Conservation (phyloP, 2,329 filamentous ascomycete species). For the Aspergillus sp. region DNA sequence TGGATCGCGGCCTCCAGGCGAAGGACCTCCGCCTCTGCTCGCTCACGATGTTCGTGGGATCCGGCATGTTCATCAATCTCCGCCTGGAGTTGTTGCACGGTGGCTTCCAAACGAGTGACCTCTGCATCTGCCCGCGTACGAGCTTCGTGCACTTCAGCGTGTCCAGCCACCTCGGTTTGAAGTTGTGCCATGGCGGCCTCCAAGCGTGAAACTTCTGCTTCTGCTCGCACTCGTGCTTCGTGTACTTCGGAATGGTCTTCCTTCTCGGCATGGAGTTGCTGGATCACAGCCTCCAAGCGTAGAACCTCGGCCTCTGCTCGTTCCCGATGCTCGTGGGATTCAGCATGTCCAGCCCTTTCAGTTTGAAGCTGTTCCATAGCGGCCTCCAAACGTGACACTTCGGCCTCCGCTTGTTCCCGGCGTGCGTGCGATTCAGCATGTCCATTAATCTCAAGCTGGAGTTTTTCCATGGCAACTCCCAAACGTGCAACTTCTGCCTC, state of each 20-base stretch:
- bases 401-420: constrained; percentile 14
- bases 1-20: constrained; percentile 51
- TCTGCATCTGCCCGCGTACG: constrained; percentile 20
- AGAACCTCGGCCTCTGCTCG: constrained; percentile 15
- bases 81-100: not conserved
- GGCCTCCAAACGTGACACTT: constrained; percentile 8
- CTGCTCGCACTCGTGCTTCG: constrained; percentile 6
- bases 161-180: constrained; percentile 26
- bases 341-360: constrained; percentile 19
- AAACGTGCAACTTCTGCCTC: constrained; percentile 28
- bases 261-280: constrained; percentile 5
- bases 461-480: constrained; percentile 51
- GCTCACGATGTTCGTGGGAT: constrained; percentile 10
- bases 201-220: constrained; percentile 24
- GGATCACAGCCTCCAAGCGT: constrained; percentile 6
- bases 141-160: constrained; percentile 13
- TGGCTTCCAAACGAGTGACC: constrained; percentile 4
- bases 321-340: constrained; percentile 16
- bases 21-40: constrained; percentile 12
- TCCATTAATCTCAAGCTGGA: constrained; percentile 28
- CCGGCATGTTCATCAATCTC: constrained; percentile 12
- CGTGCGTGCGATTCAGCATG: constrained; percentile 16
- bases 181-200: constrained; percentile 52
- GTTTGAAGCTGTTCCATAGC: constrained; percentile 6
- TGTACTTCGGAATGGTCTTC: constrained; percentile 9